Percentiles rank a stretch among this genome's conserved stretches.
phyloP scores from a whole-genome alignment of 192 early-diverging fungal genomes.

The Coemansia aciculifera region DNA sequence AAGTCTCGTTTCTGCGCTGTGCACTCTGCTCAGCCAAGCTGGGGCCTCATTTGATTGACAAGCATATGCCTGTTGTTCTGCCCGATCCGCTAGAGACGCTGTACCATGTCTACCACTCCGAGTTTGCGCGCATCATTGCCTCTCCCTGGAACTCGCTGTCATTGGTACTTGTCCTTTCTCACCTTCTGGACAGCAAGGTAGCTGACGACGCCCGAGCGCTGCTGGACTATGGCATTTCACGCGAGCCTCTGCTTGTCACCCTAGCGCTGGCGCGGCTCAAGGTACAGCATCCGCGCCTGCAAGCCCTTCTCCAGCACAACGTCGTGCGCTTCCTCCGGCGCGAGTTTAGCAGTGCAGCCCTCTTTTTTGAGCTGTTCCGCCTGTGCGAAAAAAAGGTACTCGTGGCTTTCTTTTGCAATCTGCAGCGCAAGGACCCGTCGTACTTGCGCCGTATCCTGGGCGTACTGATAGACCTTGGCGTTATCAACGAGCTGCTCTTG shows the following conservation, averaged over 20 bases:
- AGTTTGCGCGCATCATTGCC: conserved; percentile 43
- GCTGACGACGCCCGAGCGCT: conserved; percentile 47
- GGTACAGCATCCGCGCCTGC: conserved; percentile 55
- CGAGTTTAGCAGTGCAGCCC: conserved; percentile 32
- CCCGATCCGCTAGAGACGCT: conserved; percentile 48
- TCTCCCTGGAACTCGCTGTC: conserved; percentile 58
- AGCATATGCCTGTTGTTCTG: conserved; percentile 46
- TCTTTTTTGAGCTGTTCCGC: conserved; percentile 58
- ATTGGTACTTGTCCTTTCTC: conserved; percentile 50
- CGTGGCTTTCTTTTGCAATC: conserved; percentile 53
- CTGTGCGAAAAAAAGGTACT: conserved; percentile 52
- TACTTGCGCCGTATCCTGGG: conserved; percentile 41
- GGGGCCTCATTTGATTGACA: conserved; percentile 38
- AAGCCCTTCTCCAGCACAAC: conserved; percentile 52
- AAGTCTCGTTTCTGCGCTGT: conserved; percentile 42
- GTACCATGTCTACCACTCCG: conserved; percentile 45
- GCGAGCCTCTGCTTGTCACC: conserved; percentile 52
- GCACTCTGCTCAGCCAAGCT: conserved; percentile 27
- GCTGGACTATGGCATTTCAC: conserved; percentile 40
- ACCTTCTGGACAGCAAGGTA: conserved; percentile 49
- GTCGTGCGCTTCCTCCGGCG: conserved; percentile 50
- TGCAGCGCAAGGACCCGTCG: conserved; percentile 48
- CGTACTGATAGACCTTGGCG: conserved; percentile 43
- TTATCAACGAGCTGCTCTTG: conserved; percentile 47
- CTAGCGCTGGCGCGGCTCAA: conserved; percentile 53